Evolutionary conservation across 129 eudicot species (phyloP), one percentile per base, ranked within the genome.

Genomic region (Tanacetum coccineum): DNA sequence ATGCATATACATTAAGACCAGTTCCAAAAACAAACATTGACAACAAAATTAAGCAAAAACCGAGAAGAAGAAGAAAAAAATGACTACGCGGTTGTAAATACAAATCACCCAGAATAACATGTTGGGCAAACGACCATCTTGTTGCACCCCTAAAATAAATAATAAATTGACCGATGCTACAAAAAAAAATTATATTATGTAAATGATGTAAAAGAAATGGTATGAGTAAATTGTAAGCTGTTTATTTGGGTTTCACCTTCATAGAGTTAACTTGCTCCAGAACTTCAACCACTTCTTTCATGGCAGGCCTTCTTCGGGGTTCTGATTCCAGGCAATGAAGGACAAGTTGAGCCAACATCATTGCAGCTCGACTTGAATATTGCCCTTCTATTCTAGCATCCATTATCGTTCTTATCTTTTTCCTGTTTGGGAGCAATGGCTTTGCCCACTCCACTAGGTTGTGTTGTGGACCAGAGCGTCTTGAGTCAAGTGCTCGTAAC

Each of bases 371-470:
- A 17, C 81, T 68, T n/a, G 97, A 78, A 76, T 90, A 90, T 46
- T 90, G 97, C 19, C 95, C 95, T 74, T 87, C 82, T 21, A 90
- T 74, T 30, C 87, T 75, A 48, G 79, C 77, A 76, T 90, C 95
- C 95, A 90, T 87, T 17, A 87, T 28, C 53, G 76, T 26, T 49
- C 75, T 78, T 56, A 90, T 46, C 64, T 82, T 87, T 28, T 78
- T 86, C 70, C 66, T 90, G 47, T 84, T 72, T 18, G 80, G 62
- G 50, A 90, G 91, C 61, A 63, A 30, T 5, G 95, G 91, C 36
- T 77, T 90, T 32, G 74, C 56, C 91, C 89, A 90, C 19, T 90
- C 91, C 1, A 90, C 81, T 70, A 90, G 70, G 68, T 80, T 87
- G 9, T 72, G 63, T 59, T 90, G 81, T 39, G 72, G 77, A 18